These are phyloP conservation scores for Raphidocelis subcapitata DNA, from an alignment of 139 green algal genomes.

Conservation along the genomic window DNA sequence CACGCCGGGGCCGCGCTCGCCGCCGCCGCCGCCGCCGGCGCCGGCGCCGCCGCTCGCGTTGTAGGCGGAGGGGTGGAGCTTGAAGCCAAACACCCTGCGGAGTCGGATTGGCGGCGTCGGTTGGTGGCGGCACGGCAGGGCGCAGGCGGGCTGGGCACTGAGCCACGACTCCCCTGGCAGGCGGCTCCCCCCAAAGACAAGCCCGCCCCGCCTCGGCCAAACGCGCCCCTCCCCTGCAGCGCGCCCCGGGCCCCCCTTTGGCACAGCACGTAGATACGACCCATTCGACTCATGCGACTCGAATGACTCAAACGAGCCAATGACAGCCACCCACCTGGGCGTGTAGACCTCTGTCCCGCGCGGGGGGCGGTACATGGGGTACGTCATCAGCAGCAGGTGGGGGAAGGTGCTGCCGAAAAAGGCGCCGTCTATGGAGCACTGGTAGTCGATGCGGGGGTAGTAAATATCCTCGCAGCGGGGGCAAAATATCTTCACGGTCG, in stretches of 20 bases:
- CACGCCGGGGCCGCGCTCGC: neutral
- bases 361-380: slow-evolving; percentile 63
- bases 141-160: no score
- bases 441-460: slow-evolving; percentile 81
- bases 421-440: slow-evolving; percentile 83
- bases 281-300: no score
- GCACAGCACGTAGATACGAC: no score
- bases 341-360: slow-evolving; percentile 68
- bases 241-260: no score
- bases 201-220: no score
- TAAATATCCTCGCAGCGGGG: slow-evolving; percentile 94
- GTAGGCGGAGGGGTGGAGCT: slow-evolving; percentile 67
- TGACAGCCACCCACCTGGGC: slow-evolving; percentile 52
- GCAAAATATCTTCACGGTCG: slow-evolving; percentile 94
- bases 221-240: no score
- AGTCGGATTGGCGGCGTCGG: neutral
- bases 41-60: no score
- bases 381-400: slow-evolving; percentile 96
- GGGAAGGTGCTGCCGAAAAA: slow-evolving; percentile 98
- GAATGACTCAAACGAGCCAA: no score
- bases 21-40: neutral
- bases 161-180: no score
- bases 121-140: no score
- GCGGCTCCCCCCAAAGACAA: no score
- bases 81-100: slow-evolving; percentile 93